Evolutionary conservation across 495 filamentous ascomycete species (phyloP), one percentile per base, ranked within the genome.

Genomic region (Polyplosphaeria fusca): DNA sequence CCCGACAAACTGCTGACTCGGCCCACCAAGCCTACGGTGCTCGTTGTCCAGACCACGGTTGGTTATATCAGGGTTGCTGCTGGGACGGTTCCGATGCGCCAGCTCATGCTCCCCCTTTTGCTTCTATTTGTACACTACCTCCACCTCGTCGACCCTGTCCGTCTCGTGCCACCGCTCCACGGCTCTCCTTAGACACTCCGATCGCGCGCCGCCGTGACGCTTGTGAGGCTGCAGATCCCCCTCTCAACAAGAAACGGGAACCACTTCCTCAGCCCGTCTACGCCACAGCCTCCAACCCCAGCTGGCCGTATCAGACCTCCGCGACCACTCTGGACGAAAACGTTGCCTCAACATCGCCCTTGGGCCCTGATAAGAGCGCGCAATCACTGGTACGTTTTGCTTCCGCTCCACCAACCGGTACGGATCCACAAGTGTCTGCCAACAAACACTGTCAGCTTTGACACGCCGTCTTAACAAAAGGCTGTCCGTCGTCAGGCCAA

Each of bases 191-290:
- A n/a, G n/a, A n/a, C n/a, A n/a, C n/a, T 39, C 47, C 38, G 26
- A 35, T 28, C 13, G 27, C 39, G 45, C 30, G 32, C 32, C 35
- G 35, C 54, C 54, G 16, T 56, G 43, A 19, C 11, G n/a, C 48
- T 23, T 42, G 19, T 47, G 27, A 47, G 25, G 42, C 28, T 20
- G 26, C 40, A 13, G 1, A 60, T 51, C 56, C 56, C 41, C 30
- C 48, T 47, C 48, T 48, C 56, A 60, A 53, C 56, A 60, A 41
- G 20, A 52, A 30, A 52, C 49, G n/a, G 20, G 27, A 19, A 59
- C n/a, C 48, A 46, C 25, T 42, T 35, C 47, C 22, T 58, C 55
- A 51, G 26, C 56, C 26, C 41, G 48, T 35, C 27, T 35, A 25
- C 52, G 30, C 30, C 30, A 35, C 23, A 35, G 13, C 24, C 9